phyloP scores from a whole-genome alignment of 202 grass and related monocot species.

The Setaria italica region DNA sequence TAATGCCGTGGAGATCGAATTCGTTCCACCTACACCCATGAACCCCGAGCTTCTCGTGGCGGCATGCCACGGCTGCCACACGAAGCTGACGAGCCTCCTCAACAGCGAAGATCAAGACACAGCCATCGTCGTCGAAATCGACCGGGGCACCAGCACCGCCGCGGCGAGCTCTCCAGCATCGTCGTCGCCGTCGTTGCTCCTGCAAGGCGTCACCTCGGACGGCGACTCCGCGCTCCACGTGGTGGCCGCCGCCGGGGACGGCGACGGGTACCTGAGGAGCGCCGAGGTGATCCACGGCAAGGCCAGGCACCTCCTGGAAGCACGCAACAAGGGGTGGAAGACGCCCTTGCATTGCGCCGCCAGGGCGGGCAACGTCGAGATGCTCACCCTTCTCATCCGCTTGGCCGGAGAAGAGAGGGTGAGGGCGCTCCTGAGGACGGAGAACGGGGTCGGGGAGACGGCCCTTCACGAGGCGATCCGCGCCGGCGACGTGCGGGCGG shows the following conservation, averaged over 20 bases:
- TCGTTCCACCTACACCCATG: not conserved
- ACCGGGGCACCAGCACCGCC: not conserved
- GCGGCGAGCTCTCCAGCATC: not conserved
- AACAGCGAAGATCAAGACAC: not conserved
- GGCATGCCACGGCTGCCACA: not conserved
- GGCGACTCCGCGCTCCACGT: not conserved
- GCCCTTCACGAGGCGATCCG: conserved; percentile 43
- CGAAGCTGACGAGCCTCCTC: not conserved
- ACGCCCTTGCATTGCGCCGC: conserved; percentile 37
- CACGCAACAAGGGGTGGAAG: conserved; percentile 6
- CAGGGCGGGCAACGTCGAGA: conserved; percentile 24
- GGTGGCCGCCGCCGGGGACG: not conserved
- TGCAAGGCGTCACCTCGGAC: not conserved
- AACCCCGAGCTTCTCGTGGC: conserved; percentile 6
- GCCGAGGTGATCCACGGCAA: not conserved
- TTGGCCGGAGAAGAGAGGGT: conserved; percentile 18
- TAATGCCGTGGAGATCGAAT: not conserved
- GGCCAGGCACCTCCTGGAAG: not conserved
- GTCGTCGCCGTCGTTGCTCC: not conserved
- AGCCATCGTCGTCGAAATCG: not conserved
- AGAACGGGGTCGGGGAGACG: conserved; percentile 26
- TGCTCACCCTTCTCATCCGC: conserved; percentile 22
- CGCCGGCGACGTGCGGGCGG: not conserved
- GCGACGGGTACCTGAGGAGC: not conserved
- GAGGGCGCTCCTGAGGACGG: conserved; percentile 4